Evolutionary conservation across 192 early-diverging fungal genomes (phyloP).

Genomic region (Linnemannia hyalina): DNA sequence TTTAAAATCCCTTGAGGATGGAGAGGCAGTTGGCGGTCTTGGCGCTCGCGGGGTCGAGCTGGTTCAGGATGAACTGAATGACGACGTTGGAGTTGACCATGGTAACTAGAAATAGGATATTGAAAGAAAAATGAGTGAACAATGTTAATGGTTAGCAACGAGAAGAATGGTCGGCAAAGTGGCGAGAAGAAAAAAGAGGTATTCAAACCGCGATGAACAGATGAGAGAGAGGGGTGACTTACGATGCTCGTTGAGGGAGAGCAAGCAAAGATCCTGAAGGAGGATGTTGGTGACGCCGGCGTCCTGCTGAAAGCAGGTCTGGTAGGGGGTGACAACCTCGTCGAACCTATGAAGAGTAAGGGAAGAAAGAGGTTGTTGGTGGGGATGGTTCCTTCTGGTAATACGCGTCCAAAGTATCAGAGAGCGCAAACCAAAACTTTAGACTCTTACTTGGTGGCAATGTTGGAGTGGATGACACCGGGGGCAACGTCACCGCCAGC

Average conservation of each 20-base stretch:
- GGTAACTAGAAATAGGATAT: slow-evolving; percentile 17
- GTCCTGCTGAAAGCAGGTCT: slow-evolving; percentile 18
- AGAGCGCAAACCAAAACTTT: not conserved
- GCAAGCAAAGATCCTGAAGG: slow-evolving; percentile 28
- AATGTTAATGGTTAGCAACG: not conserved
- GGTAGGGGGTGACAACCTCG: slow-evolving; percentile 38
- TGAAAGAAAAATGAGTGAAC: not conserved
- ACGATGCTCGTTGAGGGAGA: slow-evolving; percentile 36
- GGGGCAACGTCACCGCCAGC: slow-evolving; percentile 19
- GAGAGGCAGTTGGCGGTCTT: slow-evolving; percentile 43
- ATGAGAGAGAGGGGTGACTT: slow-evolving; percentile 2
- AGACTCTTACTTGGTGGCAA: slow-evolving; percentile 20
- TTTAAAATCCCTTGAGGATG: not conserved
- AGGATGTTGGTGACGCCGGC: slow-evolving; percentile 16
- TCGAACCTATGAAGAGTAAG: slow-evolving; percentile 7
- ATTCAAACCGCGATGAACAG: not conserved
- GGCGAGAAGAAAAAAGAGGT: not conserved
- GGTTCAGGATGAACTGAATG: slow-evolving; percentile 33
- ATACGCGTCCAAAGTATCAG: not conserved
- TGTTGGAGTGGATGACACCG: slow-evolving; percentile 34
- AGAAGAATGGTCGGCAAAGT: not conserved
- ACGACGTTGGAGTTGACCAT: slow-evolving; percentile 43
- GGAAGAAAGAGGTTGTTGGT: not conserved
- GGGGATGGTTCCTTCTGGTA: not conserved
- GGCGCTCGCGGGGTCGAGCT: slow-evolving; percentile 40